Conservation (phyloP, 345 rosid species). For the Pistacia integerrima region DNA sequence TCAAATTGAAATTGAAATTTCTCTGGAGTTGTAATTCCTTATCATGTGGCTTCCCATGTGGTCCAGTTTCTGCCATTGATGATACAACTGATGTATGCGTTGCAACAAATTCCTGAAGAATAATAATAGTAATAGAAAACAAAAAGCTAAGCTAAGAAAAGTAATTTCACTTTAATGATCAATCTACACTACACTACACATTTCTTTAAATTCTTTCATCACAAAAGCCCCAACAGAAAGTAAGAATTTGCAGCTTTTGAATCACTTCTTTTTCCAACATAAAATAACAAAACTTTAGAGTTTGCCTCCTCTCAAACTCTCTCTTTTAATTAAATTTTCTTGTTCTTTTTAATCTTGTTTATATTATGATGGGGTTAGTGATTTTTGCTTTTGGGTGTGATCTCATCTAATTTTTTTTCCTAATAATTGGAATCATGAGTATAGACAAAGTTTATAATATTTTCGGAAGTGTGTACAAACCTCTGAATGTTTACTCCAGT, state of each 20-base stretch:
- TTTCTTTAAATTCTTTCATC: not conserved
- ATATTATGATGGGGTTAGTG: constrained; percentile 19
- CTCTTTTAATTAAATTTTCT: not conserved
- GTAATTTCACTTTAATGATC: not conserved
- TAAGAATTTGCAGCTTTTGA: constrained; percentile 34
- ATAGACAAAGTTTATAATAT: constrained; percentile 1
- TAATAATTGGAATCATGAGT: no score
- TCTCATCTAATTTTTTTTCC: no score
- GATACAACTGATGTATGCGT: constrained; percentile 19
- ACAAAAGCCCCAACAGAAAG: constrained; percentile 33
- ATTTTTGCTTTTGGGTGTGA: no score
- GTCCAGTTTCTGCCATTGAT: constrained; percentile 19
- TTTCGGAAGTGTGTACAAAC: constrained; percentile 20
- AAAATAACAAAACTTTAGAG: constrained; percentile 21
- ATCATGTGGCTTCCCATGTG: constrained; percentile 33
- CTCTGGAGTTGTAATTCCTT: constrained; percentile 21
- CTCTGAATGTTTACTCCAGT: constrained; percentile 35
- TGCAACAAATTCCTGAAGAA: constrained; percentile 26
- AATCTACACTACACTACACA: no score
- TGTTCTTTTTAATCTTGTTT: constrained; percentile 15
- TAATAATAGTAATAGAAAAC: not conserved
- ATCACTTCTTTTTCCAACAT: constrained; percentile 32
- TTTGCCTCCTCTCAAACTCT: not conserved
- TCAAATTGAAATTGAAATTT: constrained; percentile 1
- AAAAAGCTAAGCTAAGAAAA: not conserved